Evolutionary conservation across 805 yeast species (phyloP), one percentile per base, ranked within the genome.

Genomic region (Wickerhamomyces tratensis): DNA sequence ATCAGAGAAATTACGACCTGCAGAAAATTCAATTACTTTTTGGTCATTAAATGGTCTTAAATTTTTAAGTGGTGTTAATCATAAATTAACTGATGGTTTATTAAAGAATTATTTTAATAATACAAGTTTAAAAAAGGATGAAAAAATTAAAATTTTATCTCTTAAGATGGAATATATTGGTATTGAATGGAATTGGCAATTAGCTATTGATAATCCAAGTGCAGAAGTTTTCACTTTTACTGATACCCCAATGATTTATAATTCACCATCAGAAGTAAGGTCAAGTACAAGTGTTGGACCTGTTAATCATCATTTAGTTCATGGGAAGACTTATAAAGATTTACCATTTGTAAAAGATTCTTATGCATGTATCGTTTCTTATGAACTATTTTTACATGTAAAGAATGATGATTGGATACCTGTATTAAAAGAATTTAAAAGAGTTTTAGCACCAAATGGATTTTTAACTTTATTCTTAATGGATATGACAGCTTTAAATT

Each of bases 11-110:
- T 31, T 20, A 33, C 41, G 39, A 13, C 47, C 38, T 26, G 43
- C 43, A 38, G 15, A 39, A 13, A 51, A 53, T 36, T 38, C 41
- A 4, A 15, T 49, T 5, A 43, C 43, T 3, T 52, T 41, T 30
- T 56, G 59, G 57, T 42, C 53, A 2, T 39, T 53, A 13, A 46
- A 46, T 11, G 54, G 54, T 2, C 34, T 56, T n/a, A 55, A 52
- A 35, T 40, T 41, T 11, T 8, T 56, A 11, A 47, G 52, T 2
- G 54, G 56, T 0, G 46, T 53, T 10, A 40, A 45, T 37, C 36
- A 35, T 1, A 34, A 41, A 2, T 38, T 53, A 1, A 35, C 50
- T 1, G 30, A 44, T 2, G 46, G 40, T 7, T 42, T 54, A 2
- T 33, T 56, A 13, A 44, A 50, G 5, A 49, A 48, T 25, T 55